Evolutionary conservation across 1,284 basidiomycete species (phyloP), one percentile per base, ranked within the genome.

Genomic region (Amylostereum areolatum): DNA sequence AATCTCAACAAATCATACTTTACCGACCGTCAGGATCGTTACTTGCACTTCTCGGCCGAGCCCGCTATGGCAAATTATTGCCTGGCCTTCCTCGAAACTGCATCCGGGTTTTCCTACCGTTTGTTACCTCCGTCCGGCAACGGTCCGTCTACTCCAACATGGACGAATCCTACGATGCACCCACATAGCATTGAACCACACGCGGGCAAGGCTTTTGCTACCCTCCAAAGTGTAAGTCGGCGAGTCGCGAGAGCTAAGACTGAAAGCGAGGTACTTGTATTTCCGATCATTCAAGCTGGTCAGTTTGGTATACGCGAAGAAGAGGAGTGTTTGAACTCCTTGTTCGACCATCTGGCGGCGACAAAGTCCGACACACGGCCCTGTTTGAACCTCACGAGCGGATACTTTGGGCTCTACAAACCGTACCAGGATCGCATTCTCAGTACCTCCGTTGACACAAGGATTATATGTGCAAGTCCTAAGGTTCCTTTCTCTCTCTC

Each of bases 1-100:
- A 99, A 99, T 64, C 75, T 99, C 43, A 95, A 89, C 59, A 77
- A 80, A 47, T 92, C 94, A 29, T 99, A 99, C 67, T 99, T 99
- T 59, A 89, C 92, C 1, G 82, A 98, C 59, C 83, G 96, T 18
- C 91, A 96, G 70, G 96, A 99, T 66, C 85, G 96, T 27, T 99
- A 99, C 66, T 67, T 99, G 18, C 80, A 85, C 51, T 83, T 99
- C 60, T 64, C 65, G 1, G 66, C 70, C 1, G 83, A 93, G 54
- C 70, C 77, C 0, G 60, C 64, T 1, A 67, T 98, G 2, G 81
- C 92, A 0, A 76, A 88, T 49, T 99, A 98, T 63, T 91, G 96
- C 55, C 78, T 82, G 54, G 80, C 83, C 25, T 90, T 97, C 54
- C 73, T 97, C 33, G 70, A 80, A 37, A 73, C 80, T 1, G 77